Evolutionary conservation across 352 stramenopile species (phyloP), one percentile per base, ranked within the genome.

Genomic region (Globisporangium echinulatum): DNA sequence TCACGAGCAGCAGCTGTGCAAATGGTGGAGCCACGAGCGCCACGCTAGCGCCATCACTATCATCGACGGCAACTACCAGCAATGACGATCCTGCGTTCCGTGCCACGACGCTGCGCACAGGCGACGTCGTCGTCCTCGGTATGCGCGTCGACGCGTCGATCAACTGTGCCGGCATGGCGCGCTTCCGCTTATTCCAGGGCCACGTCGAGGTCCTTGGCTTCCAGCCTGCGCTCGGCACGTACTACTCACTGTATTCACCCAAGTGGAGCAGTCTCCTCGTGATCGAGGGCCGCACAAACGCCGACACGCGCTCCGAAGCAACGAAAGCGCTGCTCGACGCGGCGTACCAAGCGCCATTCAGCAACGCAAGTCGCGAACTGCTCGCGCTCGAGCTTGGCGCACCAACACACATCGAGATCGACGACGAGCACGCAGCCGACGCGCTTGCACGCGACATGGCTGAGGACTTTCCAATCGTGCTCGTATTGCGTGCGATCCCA

Each of bases 161-260:
- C 15, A 81, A 88, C 58, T 91, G 83, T 68, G 85, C 82, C 5
- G 85, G 85, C 33, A 90, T 89, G 77, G 66, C 70, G 49, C 74
- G 91, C 38, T 61, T 95, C 52, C 85, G 85, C 9, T 71, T 95
- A 17, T 92, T 92, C 71, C 83, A 92, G 61, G 85, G 85, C 14
- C 72, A 83, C 52, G 80, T 84, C 7, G 72, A 87, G 52, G 69
- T 92, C 49, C 62, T 90, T 56, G 85, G 85, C 54, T 95, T 85
- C 61, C 73, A 64, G 15, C 81, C 79, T n/a, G 69, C 77, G 33
- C 58, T 81, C 15, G 83, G 82, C 38, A 77, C 79, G 37, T 95
- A 95, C 70, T 92, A 82, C 64, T 75, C 85, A 25, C 63, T 95
- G 43, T 78, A 88, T 59, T 93, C 85, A 58, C 85, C 85, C 49